phyloP scores from a whole-genome alignment of 768 basidiomycete genomes.

The Termitomyces sp. region DNA sequence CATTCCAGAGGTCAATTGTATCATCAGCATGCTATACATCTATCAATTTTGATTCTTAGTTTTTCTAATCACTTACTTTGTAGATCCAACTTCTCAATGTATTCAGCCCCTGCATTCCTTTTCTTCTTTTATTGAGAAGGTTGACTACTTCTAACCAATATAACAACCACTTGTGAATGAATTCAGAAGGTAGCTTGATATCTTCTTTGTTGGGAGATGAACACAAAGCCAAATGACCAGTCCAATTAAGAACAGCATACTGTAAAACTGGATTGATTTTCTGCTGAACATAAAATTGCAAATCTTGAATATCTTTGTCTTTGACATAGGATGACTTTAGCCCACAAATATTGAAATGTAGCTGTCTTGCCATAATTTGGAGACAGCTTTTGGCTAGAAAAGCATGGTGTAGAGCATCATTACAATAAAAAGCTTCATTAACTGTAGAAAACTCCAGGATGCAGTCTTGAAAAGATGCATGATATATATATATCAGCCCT shows the following conservation, averaged over 20 bases:
- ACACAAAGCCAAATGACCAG: neutral
- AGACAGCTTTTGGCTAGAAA: neutral
- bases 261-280: neutral
- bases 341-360: neutral
- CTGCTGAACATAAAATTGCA: neutral
- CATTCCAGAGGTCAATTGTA: neutral
- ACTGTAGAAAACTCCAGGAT: neutral
- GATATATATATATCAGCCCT: neutral
- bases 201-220: neutral
- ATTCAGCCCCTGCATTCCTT: neutral
- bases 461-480: conserved; percentile 1
- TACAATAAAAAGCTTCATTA: neutral
- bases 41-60: neutral
- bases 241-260: conserved; percentile 4
- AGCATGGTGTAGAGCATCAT: neutral
- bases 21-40: neutral
- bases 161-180: neutral
- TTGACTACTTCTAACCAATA: neutral
- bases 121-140: neutral
- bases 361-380: neutral
- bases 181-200: neutral
- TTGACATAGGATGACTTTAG: neutral
- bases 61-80: neutral
- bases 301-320: neutral
- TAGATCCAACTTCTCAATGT: neutral